Percentiles rank a stretch among this genome's conserved stretches.
Conservation (phyloP, 208 protist species). For the Trypanosoma vivax region DNA sequence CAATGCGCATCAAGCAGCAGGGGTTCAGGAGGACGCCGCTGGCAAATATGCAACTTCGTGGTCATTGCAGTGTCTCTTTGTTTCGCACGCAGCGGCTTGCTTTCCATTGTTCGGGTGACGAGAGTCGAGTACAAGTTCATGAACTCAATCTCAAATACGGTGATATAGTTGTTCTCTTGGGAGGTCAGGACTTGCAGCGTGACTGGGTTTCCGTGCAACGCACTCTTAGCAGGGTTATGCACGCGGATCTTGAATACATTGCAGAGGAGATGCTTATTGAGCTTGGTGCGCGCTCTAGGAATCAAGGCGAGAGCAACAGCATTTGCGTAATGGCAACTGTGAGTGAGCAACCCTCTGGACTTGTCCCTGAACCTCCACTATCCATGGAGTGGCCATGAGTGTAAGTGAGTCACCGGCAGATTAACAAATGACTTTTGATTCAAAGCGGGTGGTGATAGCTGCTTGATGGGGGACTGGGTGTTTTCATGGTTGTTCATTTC, state of each 20-base stretch:
- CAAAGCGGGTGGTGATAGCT: too few relatives aligned
- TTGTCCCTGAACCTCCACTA: constrained; percentile 28
- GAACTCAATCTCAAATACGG: constrained; percentile 36
- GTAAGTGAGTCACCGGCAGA: neutral
- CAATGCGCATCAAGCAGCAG: constrained; percentile 18
- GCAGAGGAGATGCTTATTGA: constrained; percentile 70
- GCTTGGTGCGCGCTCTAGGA: constrained; percentile 13
- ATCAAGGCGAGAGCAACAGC: neutral
- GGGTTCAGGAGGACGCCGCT: constrained; percentile 2
- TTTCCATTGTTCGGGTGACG: constrained; percentile 61
- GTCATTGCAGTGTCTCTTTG: constrained; percentile 37
- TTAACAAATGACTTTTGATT: too few relatives aligned
- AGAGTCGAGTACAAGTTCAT: constrained; percentile 25
- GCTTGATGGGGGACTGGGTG: too few relatives aligned
- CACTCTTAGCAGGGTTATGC: constrained; percentile 16
- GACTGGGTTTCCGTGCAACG: constrained; percentile 21
- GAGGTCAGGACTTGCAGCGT: constrained; percentile 26
- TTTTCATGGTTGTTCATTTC: too few relatives aligned
- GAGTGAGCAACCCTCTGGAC: constrained; percentile 21
- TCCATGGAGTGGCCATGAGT: constrained; percentile 15
- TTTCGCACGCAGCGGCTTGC: constrained; percentile 39
- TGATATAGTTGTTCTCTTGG: constrained; percentile 55
- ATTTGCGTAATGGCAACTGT: constrained; percentile 6
- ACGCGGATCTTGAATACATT: constrained; percentile 65
- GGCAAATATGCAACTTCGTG: constrained; percentile 35